These are phyloP conservation scores for Chaetomidium leptoderma DNA, from an alignment of 495 filamentous ascomycete species.

Conservation along the genomic window DNA sequence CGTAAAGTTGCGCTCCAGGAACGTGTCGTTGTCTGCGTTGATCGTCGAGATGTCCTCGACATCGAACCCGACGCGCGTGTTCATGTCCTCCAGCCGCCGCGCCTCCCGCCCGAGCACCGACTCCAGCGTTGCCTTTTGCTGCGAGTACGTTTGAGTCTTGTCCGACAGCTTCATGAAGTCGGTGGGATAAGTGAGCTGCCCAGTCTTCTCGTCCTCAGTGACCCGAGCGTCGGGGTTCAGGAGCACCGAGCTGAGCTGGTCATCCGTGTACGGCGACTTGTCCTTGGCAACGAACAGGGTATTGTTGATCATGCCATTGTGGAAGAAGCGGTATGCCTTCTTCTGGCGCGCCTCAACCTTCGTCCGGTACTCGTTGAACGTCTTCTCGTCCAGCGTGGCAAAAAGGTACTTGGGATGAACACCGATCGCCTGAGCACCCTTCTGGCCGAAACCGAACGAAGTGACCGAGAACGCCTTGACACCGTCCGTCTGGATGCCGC, in stretches of 20 bases:
- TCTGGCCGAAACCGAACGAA: slow-evolving; percentile 98
- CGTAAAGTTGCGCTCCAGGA: slow-evolving; percentile 94
- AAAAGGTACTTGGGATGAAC: slow-evolving; percentile 95
- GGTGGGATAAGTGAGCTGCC: slow-evolving; percentile 65
- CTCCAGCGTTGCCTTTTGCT: slow-evolving; percentile 61
- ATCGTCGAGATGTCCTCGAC: slow-evolving; percentile 80
- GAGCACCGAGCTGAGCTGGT: slow-evolving; percentile 80
- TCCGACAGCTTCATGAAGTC: slow-evolving; percentile 56
- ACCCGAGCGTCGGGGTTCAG: slow-evolving; percentile 95
- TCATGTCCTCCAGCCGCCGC: slow-evolving; percentile 59
- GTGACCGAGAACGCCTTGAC: slow-evolving; percentile 98
- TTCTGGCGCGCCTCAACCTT: slow-evolving; percentile 92
- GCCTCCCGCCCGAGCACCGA: slow-evolving; percentile 56
- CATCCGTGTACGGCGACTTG: slow-evolving; percentile 81
- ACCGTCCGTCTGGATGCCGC: slow-evolving; percentile 93
- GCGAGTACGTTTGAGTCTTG: slow-evolving; percentile 29
- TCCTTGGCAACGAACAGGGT: slow-evolving; percentile 93
- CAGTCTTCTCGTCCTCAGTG: slow-evolving; percentile 73
- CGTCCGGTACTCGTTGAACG: slow-evolving; percentile 73
- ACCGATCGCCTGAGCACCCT: slow-evolving; percentile 95
- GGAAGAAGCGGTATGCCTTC: slow-evolving; percentile 97
- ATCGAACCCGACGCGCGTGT: slow-evolving; percentile 87
- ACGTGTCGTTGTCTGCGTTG: slow-evolving; percentile 89
- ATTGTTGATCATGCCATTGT: slow-evolving; percentile 96
- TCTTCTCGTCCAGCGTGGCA: slow-evolving; percentile 82